phyloP scores from a whole-genome alignment of 768 basidiomycete species.

The Mycena sanguinolenta region DNA sequence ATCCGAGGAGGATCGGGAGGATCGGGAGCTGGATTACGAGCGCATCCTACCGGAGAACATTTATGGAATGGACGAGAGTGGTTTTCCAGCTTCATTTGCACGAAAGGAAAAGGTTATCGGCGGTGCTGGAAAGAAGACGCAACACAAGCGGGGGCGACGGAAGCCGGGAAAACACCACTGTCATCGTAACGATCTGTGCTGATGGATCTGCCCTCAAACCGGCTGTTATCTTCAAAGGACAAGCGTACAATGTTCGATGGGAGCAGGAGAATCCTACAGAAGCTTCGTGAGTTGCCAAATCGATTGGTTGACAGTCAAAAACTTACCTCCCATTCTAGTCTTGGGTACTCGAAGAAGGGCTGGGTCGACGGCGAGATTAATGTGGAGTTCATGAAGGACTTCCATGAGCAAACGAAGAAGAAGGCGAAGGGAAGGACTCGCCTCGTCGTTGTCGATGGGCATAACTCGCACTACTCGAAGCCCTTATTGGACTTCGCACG shows the following conservation, averaged over 20 bases:
- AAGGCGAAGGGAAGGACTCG: not conserved
- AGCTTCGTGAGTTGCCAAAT: not conserved
- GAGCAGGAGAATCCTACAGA: slow-evolving; percentile 4
- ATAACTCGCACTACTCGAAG: not conserved
- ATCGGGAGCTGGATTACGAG: not conserved
- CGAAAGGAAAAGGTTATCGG: slow-evolving; percentile 47
- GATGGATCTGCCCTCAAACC: slow-evolving; percentile 46
- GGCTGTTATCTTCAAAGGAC: not conserved
- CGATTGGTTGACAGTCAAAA: not conserved
- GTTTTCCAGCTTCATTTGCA: slow-evolving; percentile 44
- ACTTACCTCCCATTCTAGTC: not conserved
- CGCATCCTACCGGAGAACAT: slow-evolving; percentile 38
- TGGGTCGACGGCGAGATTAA: slow-evolving; percentile 2
- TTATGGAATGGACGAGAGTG: slow-evolving; percentile 52
- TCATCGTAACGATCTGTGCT: slow-evolving; percentile 52
- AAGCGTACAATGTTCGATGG: slow-evolving; percentile 1
- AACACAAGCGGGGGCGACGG: slow-evolving; percentile 47
- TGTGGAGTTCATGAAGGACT: slow-evolving; percentile 4
- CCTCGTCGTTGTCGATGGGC: not conserved
- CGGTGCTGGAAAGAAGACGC: slow-evolving; percentile 35
- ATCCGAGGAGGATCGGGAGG: not conserved
- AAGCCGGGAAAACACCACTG: slow-evolving; percentile 50
- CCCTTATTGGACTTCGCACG: not conserved
- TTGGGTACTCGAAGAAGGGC: not conserved
- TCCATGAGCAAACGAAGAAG: not conserved